phyloP scores from a whole-genome alignment of 805 yeast genomes.

The Brettanomyces bruxellensis region DNA sequence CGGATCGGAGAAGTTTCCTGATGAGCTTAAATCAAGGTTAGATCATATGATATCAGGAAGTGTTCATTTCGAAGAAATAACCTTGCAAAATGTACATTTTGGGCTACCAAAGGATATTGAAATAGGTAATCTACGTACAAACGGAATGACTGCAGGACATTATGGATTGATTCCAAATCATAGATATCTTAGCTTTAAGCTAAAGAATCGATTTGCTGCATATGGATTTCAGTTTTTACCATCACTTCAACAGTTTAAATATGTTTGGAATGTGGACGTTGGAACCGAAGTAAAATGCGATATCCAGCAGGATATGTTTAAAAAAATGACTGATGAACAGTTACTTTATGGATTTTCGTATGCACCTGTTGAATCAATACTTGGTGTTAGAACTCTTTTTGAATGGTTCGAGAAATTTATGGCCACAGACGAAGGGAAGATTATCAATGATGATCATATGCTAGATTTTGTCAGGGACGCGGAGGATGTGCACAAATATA shows the following conservation, averaged over 20 bases:
- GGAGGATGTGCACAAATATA: slow-evolving; percentile 4
- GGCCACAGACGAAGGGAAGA: not conserved
- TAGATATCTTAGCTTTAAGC: slow-evolving; percentile 35
- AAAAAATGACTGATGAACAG: slow-evolving; percentile 27
- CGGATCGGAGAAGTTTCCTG: slow-evolving; percentile 37
- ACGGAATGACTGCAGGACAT: slow-evolving; percentile 26
- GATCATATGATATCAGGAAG: slow-evolving; percentile 58
- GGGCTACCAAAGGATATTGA: slow-evolving; percentile 63
- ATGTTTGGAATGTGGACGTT: slow-evolving; percentile 53
- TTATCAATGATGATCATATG: not conserved
- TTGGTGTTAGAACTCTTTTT: slow-evolving; percentile 28
- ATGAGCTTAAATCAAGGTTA: slow-evolving; percentile 55
- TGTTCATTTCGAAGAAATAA: slow-evolving; percentile 62
- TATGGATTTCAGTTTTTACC: slow-evolving; percentile 35
- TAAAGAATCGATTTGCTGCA: slow-evolving; percentile 47
- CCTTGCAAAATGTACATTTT: slow-evolving; percentile 40
- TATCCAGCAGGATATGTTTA: slow-evolving; percentile 44
- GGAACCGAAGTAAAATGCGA: slow-evolving; percentile 46
- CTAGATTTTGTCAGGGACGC: not conserved
- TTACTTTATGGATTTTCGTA: slow-evolving; percentile 37
- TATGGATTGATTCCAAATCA: slow-evolving; percentile 19
- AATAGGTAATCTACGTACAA: slow-evolving; percentile 40
- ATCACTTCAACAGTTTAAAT: slow-evolving; percentile 35
- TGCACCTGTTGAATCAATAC: slow-evolving; percentile 18
- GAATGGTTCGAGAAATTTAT: slow-evolving; percentile 15